Base-by-base conservation (phyloP, 2,329 filamentous ascomycete species). In the Diaporthe destruens region DNA sequence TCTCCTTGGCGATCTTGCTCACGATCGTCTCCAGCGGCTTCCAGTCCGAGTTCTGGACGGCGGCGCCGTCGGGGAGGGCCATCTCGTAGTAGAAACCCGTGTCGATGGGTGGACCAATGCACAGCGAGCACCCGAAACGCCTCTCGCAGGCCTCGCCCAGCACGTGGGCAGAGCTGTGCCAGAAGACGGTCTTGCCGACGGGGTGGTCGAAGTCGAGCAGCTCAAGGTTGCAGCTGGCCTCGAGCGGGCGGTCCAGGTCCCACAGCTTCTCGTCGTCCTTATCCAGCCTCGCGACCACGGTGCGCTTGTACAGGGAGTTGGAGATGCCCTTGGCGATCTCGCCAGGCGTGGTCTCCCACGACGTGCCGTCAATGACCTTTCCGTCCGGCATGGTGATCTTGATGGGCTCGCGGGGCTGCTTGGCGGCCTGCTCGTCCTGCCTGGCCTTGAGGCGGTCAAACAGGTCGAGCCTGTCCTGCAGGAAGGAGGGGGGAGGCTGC, bases 71-170 rank as follows among this genome's bases (percentile, higher is more conserved):
- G 59, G 93, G 90, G 56, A 94, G 87, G 42, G 93, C 93, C 95
- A 98, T 98, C 84, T 98, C 94, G 83, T 98, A 98, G 88, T 98
- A 98, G 87, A 98, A 98, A 51, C 95, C 96, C 82, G 95, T 92
- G 69, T 95, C 91, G 56, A 96, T 95, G 12, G 94, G 96, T 44
- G 96, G 96, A 32, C 96, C 96, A 81, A 98, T 97, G 82, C 95
- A 98, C 57, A 98, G 89, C 78, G 94, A 92, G 84, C 96, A 98
- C 74, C 95, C 94, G 80, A 95, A 99, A 78, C 95, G 90, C 80
- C 93, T 90, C 84, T 99, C 96, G 65, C 93, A 93, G 74, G 95
- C 95, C 84, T 98, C 96, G 77, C 96, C 96, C n/a, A 99, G 90
- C 76, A 97, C 92, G 82, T 99, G 96, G 56, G 96, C 96, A 78